Conservation (phyloP, 2,329 filamentous ascomycete species). For the Colletotrichum costaricense region DNA sequence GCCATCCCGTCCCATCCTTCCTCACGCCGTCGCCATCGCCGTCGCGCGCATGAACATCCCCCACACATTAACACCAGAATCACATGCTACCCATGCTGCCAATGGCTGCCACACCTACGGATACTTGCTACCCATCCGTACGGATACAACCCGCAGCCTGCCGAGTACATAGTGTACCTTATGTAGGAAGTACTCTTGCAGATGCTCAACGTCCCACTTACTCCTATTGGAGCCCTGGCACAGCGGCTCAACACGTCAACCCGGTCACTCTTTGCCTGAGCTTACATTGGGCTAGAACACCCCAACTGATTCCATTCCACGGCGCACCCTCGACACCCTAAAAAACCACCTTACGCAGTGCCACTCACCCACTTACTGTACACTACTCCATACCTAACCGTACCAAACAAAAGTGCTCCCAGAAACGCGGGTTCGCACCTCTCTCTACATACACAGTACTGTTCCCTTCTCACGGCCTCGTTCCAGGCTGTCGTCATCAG, state of each 20-base stretch:
- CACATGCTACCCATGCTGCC: constrained; percentile 27
- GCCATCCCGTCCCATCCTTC: not conserved
- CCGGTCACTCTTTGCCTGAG: constrained; percentile 6
- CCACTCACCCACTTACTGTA: not conserved
- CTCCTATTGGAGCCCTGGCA: constrained; percentile 32
- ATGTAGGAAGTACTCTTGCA: too few relatives aligned
- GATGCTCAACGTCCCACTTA: constrained; percentile 24
- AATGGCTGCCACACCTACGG: not conserved
- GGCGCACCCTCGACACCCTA: not conserved
- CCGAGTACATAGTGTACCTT: not conserved
- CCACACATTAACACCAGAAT: constrained; percentile 29
- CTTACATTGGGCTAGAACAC: not conserved
- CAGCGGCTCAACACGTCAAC: constrained; percentile 35
- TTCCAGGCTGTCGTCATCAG: not conserved
- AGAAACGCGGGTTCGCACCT: not conserved
- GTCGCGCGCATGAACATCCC: constrained; percentile 32
- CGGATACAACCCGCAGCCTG: too few relatives aligned
- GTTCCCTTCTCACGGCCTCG: not conserved
- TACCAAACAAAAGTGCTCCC: not conserved
- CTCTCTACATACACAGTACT: not conserved
- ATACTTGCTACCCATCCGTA: too few relatives aligned
- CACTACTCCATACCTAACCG: not conserved
- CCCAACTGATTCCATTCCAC: constrained; percentile 7
- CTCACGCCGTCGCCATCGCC: constrained; percentile 1
- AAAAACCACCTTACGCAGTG: not conserved